A percentile compares a stretch with the other conserved stretches of the same genome.
These are phyloP conservation scores for Globisporangium alternatum DNA, from an alignment of 352 stramenopile genomes.

Conservation along the genomic window DNA sequence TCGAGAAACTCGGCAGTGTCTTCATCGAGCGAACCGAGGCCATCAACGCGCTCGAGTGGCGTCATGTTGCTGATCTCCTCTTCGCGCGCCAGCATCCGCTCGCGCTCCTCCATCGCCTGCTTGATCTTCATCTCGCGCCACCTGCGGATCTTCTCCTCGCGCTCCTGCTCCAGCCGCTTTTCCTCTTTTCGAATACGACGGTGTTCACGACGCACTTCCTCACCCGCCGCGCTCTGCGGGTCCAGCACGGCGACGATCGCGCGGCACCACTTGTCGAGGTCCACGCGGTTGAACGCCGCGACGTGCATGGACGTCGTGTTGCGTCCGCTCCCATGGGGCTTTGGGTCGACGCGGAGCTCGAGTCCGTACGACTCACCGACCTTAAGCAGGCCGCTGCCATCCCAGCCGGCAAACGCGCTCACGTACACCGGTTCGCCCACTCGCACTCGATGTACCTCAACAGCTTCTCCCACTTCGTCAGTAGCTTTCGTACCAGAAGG, in stretches of 20 bases:
- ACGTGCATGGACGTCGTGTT: slow-evolving; percentile 48
- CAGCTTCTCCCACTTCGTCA: background rate
- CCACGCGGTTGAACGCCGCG: slow-evolving; percentile 75
- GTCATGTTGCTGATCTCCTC: slow-evolving; percentile 79
- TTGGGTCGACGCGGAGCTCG: slow-evolving; percentile 71
- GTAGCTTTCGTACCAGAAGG: background rate
- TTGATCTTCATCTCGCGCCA: slow-evolving; percentile 64
- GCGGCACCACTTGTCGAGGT: slow-evolving; percentile 82
- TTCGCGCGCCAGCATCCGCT: slow-evolving; percentile 50
- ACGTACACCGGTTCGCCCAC: slow-evolving; percentile 48
- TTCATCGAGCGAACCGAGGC: slow-evolving; percentile 66
- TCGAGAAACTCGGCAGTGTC: slow-evolving; percentile 69
- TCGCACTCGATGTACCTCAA: slow-evolving; percentile 18
- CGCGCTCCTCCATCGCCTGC: slow-evolving; percentile 51
- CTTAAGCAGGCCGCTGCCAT: slow-evolving; percentile 65
- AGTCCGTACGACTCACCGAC: slow-evolving; percentile 70
- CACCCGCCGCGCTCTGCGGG: slow-evolving; percentile 46
- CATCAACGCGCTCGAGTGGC: slow-evolving; percentile 61
- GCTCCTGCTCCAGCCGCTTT: slow-evolving; percentile 50
- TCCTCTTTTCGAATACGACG: slow-evolving; percentile 58
- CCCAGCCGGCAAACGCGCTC: slow-evolving; percentile 72
- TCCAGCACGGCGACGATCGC: slow-evolving; percentile 72
- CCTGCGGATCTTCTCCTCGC: slow-evolving; percentile 63
- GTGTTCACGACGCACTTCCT: slow-evolving; percentile 58
- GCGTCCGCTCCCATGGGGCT: slow-evolving; percentile 24